A percentile compares a stretch with the other conserved stretches of the same genome.
These are phyloP conservation scores for Chrysanthemum lavandulifolium DNA, from an alignment of 129 eudicot species.

Conservation along the genomic window DNA sequence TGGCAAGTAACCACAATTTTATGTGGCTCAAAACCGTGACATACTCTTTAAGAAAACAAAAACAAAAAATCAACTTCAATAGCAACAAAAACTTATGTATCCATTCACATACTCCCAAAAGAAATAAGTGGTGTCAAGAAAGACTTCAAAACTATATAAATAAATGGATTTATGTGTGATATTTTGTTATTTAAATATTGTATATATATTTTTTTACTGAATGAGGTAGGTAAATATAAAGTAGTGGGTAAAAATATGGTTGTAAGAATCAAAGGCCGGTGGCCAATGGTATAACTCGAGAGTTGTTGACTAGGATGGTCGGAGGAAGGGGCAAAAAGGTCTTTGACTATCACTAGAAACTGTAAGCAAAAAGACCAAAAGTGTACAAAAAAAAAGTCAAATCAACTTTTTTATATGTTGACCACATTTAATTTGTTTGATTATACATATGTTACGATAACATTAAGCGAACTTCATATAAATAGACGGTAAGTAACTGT, in stretches of 20 bases:
- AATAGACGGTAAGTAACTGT: too few relatives aligned
- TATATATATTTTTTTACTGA: background rate
- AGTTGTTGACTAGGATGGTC: conserved; percentile 25
- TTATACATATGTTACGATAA: too few relatives aligned
- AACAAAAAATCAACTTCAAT: conserved; percentile 12
- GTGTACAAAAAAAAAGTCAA: conserved; percentile 1
- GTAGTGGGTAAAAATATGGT: too few relatives aligned
- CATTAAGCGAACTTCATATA: too few relatives aligned
- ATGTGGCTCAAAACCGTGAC: conserved; percentile 26
- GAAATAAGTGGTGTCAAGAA: background rate
- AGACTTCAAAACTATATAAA: background rate
- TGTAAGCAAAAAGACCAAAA: background rate
- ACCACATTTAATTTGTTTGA: too few relatives aligned
- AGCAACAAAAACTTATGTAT: conserved; percentile 3
- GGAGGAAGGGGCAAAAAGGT: conserved; percentile 1
- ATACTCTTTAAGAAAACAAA: conserved; percentile 11
- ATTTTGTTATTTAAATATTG: background rate
- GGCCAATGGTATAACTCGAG: conserved; percentile 20
- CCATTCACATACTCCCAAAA: conserved; percentile 8
- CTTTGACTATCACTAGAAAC: background rate
- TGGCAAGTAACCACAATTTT: conserved; percentile 14
- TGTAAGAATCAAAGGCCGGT: background rate
- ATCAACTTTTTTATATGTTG: background rate
- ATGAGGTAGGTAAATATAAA: background rate
- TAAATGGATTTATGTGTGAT: background rate